Percentiles rank a stretch among this genome's conserved stretches.
Conservation (phyloP, 139 green algal genomes). For the Micromonas pusilla region DNA sequence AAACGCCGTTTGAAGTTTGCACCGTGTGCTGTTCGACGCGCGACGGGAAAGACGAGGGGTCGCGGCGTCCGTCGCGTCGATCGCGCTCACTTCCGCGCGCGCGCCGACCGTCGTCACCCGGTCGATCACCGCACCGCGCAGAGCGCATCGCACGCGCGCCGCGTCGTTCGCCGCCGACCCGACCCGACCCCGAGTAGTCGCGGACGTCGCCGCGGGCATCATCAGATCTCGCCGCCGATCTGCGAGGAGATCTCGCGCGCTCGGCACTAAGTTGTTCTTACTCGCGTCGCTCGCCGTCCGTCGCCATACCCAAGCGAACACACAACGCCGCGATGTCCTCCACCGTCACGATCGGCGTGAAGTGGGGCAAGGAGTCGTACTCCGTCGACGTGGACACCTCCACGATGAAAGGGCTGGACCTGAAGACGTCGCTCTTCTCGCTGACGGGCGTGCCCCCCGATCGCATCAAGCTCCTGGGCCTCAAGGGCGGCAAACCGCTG, state of each 20-base stretch:
- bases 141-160: too few species aligned
- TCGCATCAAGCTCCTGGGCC: constrained; percentile 86
- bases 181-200: not conserved
- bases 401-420: constrained; percentile 60
- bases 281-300: too few species aligned
- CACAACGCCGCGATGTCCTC: not conserved
- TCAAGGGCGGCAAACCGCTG: constrained; percentile 71
- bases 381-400: constrained; percentile 78
- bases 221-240: not conserved
- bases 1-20: too few species aligned
- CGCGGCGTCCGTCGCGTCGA: too few species aligned
- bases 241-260: not conserved
- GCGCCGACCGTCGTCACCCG: too few species aligned
- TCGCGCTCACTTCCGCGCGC: too few species aligned
- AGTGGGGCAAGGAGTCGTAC: constrained; percentile 26
- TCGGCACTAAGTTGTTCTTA: too few species aligned
- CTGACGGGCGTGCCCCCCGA: constrained; percentile 87
- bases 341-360: not conserved
- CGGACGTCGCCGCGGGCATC: not conserved
- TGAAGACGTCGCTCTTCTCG: constrained; percentile 94
- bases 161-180: not conserved
- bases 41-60: too few species aligned
- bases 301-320: too few species aligned
- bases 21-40: too few species aligned
- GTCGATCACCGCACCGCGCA: too few species aligned